These are phyloP conservation scores for Talaromyces adpressus DNA, from an alignment of 495 filamentous ascomycete genomes.

Conservation along the genomic window DNA sequence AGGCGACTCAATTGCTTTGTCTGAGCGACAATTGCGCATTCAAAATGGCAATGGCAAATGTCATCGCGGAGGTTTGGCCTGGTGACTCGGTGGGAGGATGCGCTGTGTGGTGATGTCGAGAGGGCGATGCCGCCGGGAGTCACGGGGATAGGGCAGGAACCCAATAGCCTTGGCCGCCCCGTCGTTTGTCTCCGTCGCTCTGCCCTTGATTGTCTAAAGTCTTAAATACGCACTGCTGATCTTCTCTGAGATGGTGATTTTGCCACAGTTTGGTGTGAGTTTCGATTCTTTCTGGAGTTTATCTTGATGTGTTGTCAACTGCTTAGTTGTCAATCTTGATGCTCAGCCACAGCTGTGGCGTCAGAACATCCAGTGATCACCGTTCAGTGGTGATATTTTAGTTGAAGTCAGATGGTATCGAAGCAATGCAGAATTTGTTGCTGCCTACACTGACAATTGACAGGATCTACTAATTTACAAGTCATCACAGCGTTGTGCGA, in stretches of 20 bases:
- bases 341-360: conserved; percentile 3
- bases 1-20: conserved; percentile 9
- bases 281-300: not conserved
- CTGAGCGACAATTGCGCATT: conserved; percentile 5
- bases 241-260: not conserved
- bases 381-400: not conserved
- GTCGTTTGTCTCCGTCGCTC: not conserved
- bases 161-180: not conserved
- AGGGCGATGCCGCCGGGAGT: not conserved
- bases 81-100: not conserved
- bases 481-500: not conserved
- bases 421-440: not conserved
- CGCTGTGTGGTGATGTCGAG: conserved; percentile 1
- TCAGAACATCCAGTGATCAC: not conserved
- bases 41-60: not conserved
- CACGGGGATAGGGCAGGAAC: not conserved
- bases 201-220: not conserved
- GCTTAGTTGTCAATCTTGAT: conserved; percentile 2
- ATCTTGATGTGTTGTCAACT: conserved; percentile 2
- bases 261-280: not conserved
- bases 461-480: not conserved
- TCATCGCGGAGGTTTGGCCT: not conserved
- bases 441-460: not conserved
- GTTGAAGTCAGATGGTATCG: not conserved
- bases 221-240: not conserved